Percentiles rank a stretch among this genome's conserved stretches.
These are phyloP conservation scores for Aspergillus incahuasiensis DNA, from an alignment of 495 filamentous ascomycete species.

Conservation along the genomic window DNA sequence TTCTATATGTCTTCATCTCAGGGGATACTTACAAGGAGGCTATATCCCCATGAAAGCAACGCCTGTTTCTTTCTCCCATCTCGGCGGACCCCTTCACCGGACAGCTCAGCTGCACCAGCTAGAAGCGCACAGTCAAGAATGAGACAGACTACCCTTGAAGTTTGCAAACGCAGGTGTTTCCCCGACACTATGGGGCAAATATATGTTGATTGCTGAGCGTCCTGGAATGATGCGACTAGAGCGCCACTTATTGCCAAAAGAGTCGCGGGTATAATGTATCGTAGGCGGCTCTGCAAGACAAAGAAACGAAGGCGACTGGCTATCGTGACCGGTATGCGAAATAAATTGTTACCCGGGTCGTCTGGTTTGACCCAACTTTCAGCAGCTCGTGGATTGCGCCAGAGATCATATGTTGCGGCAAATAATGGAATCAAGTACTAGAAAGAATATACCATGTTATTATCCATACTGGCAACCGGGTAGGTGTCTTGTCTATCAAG, in stretches of 20 bases:
- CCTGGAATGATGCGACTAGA: slow-evolving; percentile 22
- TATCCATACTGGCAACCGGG: not conserved
- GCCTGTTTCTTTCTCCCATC: slow-evolving; percentile 26
- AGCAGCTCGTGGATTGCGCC: slow-evolving; percentile 29
- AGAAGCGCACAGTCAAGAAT: slow-evolving; percentile 35
- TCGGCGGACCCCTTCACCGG: slow-evolving; percentile 14
- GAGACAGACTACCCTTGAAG: slow-evolving; percentile 23
- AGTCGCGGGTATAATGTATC: slow-evolving; percentile 32
- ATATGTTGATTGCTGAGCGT: slow-evolving; percentile 39
- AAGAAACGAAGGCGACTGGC: slow-evolving; percentile 24
- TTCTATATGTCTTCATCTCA: not conserved
- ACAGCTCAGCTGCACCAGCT: slow-evolving; percentile 30
- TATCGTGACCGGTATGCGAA: slow-evolving; percentile 19
- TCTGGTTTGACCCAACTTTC: slow-evolving; percentile 21
- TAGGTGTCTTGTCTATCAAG: not conserved
- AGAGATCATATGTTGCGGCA: slow-evolving; percentile 42
- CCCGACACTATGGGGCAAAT: slow-evolving; percentile 39
- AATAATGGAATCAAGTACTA: slow-evolving; percentile 40
- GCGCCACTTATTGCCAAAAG: slow-evolving; percentile 32
- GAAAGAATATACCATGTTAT: slow-evolving; percentile 2
- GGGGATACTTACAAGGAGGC: slow-evolving; percentile 34
- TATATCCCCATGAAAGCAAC: slow-evolving; percentile 29
- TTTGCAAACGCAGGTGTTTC: slow-evolving; percentile 21
- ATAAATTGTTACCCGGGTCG: slow-evolving; percentile 15
- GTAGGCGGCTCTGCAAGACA: slow-evolving; percentile 24